These are phyloP conservation scores for Phytophthora fragariaefolia DNA, from an alignment of 352 stramenopile species.

Conservation along the genomic window DNA sequence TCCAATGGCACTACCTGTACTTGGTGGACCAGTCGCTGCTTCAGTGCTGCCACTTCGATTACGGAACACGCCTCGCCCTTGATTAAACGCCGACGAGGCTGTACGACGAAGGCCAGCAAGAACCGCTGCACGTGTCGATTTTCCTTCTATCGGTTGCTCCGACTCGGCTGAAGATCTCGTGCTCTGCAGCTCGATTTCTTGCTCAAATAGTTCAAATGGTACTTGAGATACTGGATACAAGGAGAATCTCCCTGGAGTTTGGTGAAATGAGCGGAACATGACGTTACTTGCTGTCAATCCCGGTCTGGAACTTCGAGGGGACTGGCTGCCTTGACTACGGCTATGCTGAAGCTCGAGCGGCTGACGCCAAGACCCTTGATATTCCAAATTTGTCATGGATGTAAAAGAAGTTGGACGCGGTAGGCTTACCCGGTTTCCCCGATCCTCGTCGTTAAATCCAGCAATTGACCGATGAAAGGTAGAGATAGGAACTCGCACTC, in stretches of 20 bases:
- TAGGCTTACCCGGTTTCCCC: background rate
- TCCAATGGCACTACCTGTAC: slow-evolving; percentile 4
- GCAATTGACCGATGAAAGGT: slow-evolving; percentile 19
- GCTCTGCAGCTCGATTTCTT: slow-evolving; percentile 76
- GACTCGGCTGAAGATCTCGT: slow-evolving; percentile 39
- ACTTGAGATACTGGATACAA: slow-evolving; percentile 79
- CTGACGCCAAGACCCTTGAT: slow-evolving; percentile 19
- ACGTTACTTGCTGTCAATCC: slow-evolving; percentile 20
- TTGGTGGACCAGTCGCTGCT: slow-evolving; percentile 8
- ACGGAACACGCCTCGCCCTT: slow-evolving; percentile 40
- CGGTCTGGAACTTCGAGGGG: slow-evolving; percentile 6
- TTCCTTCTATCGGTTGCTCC: slow-evolving; percentile 17
- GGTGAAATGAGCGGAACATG: slow-evolving; percentile 34
- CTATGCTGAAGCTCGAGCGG: slow-evolving; percentile 31
- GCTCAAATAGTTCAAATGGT: slow-evolving; percentile 78
- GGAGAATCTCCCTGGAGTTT: slow-evolving; percentile 49
- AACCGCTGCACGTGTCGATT: slow-evolving; percentile 41
- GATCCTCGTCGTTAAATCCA: slow-evolving; percentile 10
- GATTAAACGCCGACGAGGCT: slow-evolving; percentile 43
- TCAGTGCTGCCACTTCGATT: slow-evolving; percentile 32
- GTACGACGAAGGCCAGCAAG: slow-evolving; percentile 61
- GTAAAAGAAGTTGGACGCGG: slow-evolving; percentile 35
- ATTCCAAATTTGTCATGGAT: slow-evolving; percentile 14
- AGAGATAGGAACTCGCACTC: background rate
- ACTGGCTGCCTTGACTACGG: slow-evolving; percentile 29